phyloP scores from a whole-genome alignment of 306 rosid genomes.

The Argentina anserina region DNA sequence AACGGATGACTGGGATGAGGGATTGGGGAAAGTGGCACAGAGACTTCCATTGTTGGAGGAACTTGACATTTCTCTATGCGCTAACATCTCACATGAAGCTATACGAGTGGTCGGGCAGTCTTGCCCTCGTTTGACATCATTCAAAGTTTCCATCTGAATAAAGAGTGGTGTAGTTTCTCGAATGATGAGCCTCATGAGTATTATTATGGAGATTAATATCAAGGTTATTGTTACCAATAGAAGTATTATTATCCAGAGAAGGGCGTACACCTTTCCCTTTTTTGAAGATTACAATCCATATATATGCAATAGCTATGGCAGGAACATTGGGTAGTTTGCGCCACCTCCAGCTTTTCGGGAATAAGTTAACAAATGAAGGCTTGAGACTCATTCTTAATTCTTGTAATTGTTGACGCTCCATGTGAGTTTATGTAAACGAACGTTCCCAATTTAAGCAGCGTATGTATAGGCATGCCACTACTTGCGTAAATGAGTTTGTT shows the following conservation, averaged over 20 bases:
- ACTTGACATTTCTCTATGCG: constrained; percentile 42
- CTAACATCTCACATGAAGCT: constrained; percentile 18
- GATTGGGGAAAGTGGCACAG: constrained; percentile 33
- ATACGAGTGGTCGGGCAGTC: background rate
- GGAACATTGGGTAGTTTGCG: constrained; percentile 40
- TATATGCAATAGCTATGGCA: constrained; percentile 41
- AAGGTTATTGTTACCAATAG: background rate
- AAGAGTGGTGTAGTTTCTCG: background rate
- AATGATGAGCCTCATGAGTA: background rate
- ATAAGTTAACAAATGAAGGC: constrained; percentile 31
- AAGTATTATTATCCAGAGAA: background rate
- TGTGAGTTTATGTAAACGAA: too few relatives aligned
- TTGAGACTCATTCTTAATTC: background rate
- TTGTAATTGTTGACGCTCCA: too few relatives aligned
- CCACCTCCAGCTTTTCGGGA: constrained; percentile 63
- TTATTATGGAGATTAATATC: background rate
- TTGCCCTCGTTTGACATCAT: too few relatives aligned
- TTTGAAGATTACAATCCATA: constrained; percentile 22
- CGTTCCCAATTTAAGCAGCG: too few relatives aligned
- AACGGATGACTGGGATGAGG: constrained; percentile 43
- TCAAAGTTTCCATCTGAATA: too few relatives aligned
- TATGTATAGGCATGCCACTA: too few relatives aligned
- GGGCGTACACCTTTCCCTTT: background rate
- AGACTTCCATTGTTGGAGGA: constrained; percentile 54
- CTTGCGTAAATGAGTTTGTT: too few relatives aligned